These are phyloP conservation scores for Whalleya microplaca DNA, from an alignment of 2,329 filamentous ascomycete species.

Conservation along the genomic window DNA sequence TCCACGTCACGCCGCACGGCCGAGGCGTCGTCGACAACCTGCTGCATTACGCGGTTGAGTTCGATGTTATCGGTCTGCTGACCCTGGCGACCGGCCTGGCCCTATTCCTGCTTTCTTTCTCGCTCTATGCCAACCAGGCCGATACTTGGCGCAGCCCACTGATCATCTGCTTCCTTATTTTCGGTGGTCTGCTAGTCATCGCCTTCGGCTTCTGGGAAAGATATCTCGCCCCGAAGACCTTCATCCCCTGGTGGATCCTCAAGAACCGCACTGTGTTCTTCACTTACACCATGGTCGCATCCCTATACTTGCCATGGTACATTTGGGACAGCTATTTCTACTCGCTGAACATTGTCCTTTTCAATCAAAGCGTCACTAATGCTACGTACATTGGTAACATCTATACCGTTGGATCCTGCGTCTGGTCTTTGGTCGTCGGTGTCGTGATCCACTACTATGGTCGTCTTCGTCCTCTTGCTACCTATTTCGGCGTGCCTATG, in stretches of 20 bases:
- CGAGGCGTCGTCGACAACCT: slow-evolving; percentile 52
- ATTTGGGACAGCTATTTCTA: slow-evolving; percentile 50
- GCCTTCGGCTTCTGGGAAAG: slow-evolving; percentile 58
- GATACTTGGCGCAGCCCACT: slow-evolving; percentile 51
- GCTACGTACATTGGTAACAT: slow-evolving; percentile 47
- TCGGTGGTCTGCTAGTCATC: slow-evolving; percentile 59
- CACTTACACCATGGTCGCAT: slow-evolving; percentile 43
- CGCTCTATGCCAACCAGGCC: slow-evolving; percentile 49
- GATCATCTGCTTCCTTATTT: slow-evolving; percentile 55
- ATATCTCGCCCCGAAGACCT: slow-evolving; percentile 56
- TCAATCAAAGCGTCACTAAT: slow-evolving; percentile 39
- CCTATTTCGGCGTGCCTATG: slow-evolving; percentile 54
- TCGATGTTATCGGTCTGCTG: slow-evolving; percentile 58
- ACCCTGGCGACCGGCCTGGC: slow-evolving; percentile 57
- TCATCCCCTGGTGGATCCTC: slow-evolving; percentile 56
- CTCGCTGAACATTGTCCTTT: slow-evolving; percentile 51
- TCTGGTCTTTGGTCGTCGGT: slow-evolving; percentile 53
- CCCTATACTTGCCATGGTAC: slow-evolving; percentile 47
- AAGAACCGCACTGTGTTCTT: slow-evolving; percentile 51
- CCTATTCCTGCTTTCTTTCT: slow-evolving; percentile 64
- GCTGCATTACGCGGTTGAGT: slow-evolving; percentile 55
- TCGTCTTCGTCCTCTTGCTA: slow-evolving; percentile 55
- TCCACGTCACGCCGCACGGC: slow-evolving; percentile 44
- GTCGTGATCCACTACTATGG: slow-evolving; percentile 51
- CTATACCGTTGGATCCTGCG: slow-evolving; percentile 50